A percentile compares a stretch with the other conserved stretches of the same genome.
Conservation (phyloP, 495 filamentous ascomycete genomes). For the Aspergillus indologenus region DNA sequence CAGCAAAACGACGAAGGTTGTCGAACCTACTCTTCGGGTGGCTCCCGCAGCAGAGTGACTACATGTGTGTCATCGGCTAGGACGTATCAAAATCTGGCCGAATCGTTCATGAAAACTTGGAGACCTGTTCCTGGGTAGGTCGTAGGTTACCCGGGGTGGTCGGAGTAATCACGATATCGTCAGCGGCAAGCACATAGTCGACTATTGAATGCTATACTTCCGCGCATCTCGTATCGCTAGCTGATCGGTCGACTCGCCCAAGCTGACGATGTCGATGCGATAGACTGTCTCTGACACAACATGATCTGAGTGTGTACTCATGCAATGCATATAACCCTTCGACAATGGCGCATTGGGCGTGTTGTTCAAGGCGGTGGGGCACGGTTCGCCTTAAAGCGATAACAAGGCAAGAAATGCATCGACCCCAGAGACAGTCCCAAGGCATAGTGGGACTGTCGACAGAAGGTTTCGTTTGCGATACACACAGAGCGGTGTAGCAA, state of each 20-base stretch:
- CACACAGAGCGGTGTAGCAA: neutral
- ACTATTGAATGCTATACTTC: neutral
- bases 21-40: neutral
- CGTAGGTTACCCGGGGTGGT: neutral
- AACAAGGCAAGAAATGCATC: neutral
- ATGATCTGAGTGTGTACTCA: neutral
- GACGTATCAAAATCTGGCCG: neutral
- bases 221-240: neutral
- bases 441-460: neutral
- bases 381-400: neutral
- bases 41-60: neutral
- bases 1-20: neutral
- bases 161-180: neutral
- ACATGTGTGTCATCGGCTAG: neutral
- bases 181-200: neutral
- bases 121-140: neutral
- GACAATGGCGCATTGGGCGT: neutral
- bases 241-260: neutral
- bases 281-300: neutral
- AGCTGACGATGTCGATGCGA: neutral
- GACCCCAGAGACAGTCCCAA: too few relatives aligned
- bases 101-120: neutral
- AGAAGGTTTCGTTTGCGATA: neutral
- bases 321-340: neutral
- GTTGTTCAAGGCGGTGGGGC: neutral